Evolutionary conservation across 352 stramenopile species (phyloP).

Genomic region (Phytophthora aleatoria): DNA sequence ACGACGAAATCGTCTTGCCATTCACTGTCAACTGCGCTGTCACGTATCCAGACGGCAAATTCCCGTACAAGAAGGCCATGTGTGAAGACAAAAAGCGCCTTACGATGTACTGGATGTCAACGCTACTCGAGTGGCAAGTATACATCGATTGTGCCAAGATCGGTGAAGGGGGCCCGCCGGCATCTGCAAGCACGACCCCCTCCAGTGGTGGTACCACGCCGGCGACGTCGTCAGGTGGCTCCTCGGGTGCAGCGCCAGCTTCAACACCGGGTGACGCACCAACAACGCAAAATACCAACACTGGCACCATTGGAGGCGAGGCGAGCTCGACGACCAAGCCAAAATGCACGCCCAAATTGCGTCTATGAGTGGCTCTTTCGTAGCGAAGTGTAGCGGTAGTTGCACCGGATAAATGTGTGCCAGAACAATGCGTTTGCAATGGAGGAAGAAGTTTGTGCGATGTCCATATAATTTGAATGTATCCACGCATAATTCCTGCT

Average conservation of each 20-base stretch:
- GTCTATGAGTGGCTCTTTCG: not conserved
- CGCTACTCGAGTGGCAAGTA: conserved; percentile 29
- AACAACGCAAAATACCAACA: not conserved
- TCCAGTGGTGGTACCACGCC: not conserved
- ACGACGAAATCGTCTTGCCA: conserved; percentile 45
- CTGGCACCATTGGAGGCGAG: conserved; percentile 2
- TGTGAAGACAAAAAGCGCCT: conserved; percentile 37
- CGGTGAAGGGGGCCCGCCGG: conserved; percentile 15
- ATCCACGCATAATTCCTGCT: no score
- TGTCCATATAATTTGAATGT: no score
- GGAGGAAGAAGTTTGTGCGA: no score
- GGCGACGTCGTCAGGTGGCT: not conserved
- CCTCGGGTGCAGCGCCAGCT: not conserved
- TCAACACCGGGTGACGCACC: not conserved
- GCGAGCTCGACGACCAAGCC: conserved; percentile 1
- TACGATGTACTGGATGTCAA: conserved; percentile 47
- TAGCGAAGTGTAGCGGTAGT: no score
- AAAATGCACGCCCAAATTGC: conserved; percentile 9
- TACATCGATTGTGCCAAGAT: conserved; percentile 32
- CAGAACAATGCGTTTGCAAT: not conserved
- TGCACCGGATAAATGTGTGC: no score
- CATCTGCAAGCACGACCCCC: conserved; percentile 4
- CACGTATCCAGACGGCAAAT: conserved; percentile 30
- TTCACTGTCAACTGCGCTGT: conserved; percentile 44
- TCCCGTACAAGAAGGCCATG: conserved; percentile 38